Evolutionary conservation across 441 rosid species (phyloP).

Genomic region (Mallotus repandus): DNA sequence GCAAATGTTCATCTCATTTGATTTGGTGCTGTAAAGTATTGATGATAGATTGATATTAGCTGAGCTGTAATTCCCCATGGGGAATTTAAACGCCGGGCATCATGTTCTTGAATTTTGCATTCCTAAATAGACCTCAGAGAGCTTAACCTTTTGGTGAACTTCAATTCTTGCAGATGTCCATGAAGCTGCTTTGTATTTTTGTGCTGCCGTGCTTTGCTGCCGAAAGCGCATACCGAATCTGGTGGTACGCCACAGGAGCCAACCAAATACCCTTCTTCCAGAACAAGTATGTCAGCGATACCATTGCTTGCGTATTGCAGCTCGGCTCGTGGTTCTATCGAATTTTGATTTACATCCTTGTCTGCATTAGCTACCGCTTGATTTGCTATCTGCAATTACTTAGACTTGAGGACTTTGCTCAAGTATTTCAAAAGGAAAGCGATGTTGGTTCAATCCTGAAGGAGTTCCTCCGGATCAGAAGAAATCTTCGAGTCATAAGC

Average conservation of each 20-base stretch:
- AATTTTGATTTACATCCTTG: conserved; percentile 58
- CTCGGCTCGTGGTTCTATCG: conserved; percentile 81
- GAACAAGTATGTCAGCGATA: conserved; percentile 49
- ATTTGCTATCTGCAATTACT: conserved; percentile 72
- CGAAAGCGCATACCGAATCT: conserved; percentile 69
- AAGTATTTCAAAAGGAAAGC: conserved; percentile 62
- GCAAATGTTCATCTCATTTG: no score
- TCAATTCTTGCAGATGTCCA: conserved; percentile 56
- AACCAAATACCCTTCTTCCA: conserved; percentile 54
- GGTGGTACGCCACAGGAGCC: conserved; percentile 83
- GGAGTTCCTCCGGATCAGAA: conserved; percentile 64
- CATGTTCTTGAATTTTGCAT: background rate
- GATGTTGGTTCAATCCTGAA: conserved; percentile 59
- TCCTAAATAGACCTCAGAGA: background rate
- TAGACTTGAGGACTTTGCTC: conserved; percentile 69
- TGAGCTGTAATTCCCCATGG: no score
- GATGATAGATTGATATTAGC: no score
- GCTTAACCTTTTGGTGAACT: background rate
- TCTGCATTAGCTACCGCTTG: conserved; percentile 63
- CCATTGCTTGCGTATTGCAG: conserved; percentile 60
- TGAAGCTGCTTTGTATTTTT: conserved; percentile 61
- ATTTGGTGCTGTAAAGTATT: no score
- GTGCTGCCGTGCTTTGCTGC: conserved; percentile 69
- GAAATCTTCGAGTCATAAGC: conserved; percentile 74
- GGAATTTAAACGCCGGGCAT: no score